These are phyloP conservation scores for Taxawa tesnikishii DNA, from an alignment of 2,329 filamentous ascomycete genomes.

Conservation along the genomic window DNA sequence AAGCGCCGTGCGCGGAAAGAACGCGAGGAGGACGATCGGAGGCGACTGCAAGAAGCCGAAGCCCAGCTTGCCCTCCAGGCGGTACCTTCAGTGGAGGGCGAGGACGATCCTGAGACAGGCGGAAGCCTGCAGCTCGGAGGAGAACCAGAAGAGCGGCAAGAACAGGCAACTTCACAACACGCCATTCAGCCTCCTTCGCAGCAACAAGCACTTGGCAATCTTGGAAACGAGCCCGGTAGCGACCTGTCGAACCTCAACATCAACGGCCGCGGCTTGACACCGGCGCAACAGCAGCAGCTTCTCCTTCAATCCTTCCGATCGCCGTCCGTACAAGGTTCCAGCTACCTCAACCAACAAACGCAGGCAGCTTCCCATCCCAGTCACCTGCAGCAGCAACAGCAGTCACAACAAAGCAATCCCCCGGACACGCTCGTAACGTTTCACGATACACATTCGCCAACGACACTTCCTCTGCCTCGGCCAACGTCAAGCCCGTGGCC, in stretches of 20 bases:
- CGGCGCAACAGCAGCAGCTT: conserved; percentile 62
- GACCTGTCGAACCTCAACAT: conserved; percentile 25
- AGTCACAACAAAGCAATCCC: no score
- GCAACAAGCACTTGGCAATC: conserved; percentile 34
- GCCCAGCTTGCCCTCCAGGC: conserved; percentile 39
- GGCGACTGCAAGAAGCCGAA: conserved; percentile 42
- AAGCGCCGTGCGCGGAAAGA: conserved; percentile 62
- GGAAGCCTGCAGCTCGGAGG: conserved; percentile 83
- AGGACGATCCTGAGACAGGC: conserved; percentile 63
- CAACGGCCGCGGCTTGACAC: conserved; percentile 62
- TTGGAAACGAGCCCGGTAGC: conserved; percentile 18
- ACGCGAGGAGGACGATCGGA: conserved; percentile 51
- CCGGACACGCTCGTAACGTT: conserved; percentile 67
- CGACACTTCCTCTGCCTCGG: conserved; percentile 48
- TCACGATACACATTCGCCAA: conserved; percentile 83
- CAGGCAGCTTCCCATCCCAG: conserved; percentile 9
- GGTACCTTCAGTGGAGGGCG: conserved; percentile 37
- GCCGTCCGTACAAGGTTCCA: conserved; percentile 34
- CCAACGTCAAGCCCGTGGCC: conserved; percentile 61
- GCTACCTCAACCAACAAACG: conserved; percentile 9
- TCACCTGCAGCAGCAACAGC: no score
- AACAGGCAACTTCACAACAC: conserved; percentile 45
- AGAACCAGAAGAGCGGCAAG: conserved; percentile 67
- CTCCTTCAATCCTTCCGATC: conserved; percentile 48
- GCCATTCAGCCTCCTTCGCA: conserved; percentile 62